phyloP scores from a whole-genome alignment of 2,329 filamentous ascomycete genomes.

The Phoma sp. region DNA sequence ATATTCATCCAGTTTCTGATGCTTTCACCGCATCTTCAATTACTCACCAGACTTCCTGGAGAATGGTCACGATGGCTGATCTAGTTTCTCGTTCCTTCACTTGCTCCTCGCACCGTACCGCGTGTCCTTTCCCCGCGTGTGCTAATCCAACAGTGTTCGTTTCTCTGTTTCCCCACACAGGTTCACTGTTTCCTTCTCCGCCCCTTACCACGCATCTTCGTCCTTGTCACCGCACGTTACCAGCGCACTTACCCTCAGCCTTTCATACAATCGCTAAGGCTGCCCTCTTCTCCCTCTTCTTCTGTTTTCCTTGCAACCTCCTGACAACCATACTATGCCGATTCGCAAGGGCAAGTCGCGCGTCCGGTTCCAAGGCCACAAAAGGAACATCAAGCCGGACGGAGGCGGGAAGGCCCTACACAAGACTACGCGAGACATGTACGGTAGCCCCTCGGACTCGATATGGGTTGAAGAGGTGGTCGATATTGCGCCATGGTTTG shows the following conservation, averaged over 20 bases:
- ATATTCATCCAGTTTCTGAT: not conserved
- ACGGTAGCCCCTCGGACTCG: not conserved
- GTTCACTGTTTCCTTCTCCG: not conserved
- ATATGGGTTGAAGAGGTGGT: not conserved
- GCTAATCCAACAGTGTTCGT: not conserved
- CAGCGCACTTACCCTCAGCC: not conserved
- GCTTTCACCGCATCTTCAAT: conserved; percentile 5
- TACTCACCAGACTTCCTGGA: not conserved
- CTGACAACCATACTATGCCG: not conserved
- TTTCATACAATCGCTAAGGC: not conserved
- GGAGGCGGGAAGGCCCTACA: not conserved
- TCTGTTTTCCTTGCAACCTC: not conserved
- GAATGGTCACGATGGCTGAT: conserved; percentile 1
- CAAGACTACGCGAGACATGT: not conserved
- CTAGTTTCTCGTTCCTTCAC: conserved; percentile 1
- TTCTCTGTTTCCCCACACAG: not conserved
- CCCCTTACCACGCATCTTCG: not conserved
- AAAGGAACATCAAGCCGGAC: not conserved
- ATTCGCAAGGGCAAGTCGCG: not conserved
- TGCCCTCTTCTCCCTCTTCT: not conserved
- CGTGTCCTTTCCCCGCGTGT: not conserved
- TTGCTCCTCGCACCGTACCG: not conserved
- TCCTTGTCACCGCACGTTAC: not conserved
- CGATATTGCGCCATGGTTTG: not conserved
- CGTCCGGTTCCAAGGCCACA: not conserved